Conservation (phyloP, 805 yeast genomes). For the Pichia eremophila region DNA sequence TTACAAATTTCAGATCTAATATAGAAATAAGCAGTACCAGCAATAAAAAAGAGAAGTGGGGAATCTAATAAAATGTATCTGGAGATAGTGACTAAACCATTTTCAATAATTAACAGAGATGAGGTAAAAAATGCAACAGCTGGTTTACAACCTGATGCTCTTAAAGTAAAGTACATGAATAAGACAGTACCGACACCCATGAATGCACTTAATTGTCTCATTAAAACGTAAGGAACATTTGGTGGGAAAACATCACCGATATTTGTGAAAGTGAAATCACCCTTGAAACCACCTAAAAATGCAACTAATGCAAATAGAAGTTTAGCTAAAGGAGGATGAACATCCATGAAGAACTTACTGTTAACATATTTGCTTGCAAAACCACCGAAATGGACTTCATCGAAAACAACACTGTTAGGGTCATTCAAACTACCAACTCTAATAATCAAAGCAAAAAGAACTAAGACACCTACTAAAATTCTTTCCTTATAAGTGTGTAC, state of each 20-base stretch:
- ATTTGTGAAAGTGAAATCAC: slow-evolving; percentile 55
- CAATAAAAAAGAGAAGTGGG: slow-evolving; percentile 69
- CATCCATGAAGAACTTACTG: slow-evolving; percentile 73
- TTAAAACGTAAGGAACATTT: slow-evolving; percentile 50
- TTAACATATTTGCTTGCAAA: slow-evolving; percentile 81
- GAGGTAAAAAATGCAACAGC: slow-evolving; percentile 50
- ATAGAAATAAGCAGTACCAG: slow-evolving; percentile 55
- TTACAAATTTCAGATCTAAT: slow-evolving; percentile 56
- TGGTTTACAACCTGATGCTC: slow-evolving; percentile 64
- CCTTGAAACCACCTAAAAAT: slow-evolving; percentile 58
- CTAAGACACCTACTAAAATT: slow-evolving; percentile 31
- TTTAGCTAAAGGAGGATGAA: slow-evolving; percentile 82
- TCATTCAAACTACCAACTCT: slow-evolving; percentile 51
- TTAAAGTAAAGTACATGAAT: slow-evolving; percentile 56
- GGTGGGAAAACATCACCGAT: slow-evolving; percentile 59
- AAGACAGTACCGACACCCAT: slow-evolving; percentile 62
- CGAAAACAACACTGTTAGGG: slow-evolving; percentile 89
- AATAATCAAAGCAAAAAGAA: slow-evolving; percentile 38
- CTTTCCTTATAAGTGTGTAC: slow-evolving; percentile 31
- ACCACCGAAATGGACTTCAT: slow-evolving; percentile 98
- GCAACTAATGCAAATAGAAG: slow-evolving; percentile 70
- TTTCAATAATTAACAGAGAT: slow-evolving; percentile 51
- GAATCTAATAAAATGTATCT: slow-evolving; percentile 69
- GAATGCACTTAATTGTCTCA: slow-evolving; percentile 64
- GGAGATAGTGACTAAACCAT: slow-evolving; percentile 60